phyloP scores from a whole-genome alignment of 106 monocot species.

The Dioscorea zingiberensis region DNA sequence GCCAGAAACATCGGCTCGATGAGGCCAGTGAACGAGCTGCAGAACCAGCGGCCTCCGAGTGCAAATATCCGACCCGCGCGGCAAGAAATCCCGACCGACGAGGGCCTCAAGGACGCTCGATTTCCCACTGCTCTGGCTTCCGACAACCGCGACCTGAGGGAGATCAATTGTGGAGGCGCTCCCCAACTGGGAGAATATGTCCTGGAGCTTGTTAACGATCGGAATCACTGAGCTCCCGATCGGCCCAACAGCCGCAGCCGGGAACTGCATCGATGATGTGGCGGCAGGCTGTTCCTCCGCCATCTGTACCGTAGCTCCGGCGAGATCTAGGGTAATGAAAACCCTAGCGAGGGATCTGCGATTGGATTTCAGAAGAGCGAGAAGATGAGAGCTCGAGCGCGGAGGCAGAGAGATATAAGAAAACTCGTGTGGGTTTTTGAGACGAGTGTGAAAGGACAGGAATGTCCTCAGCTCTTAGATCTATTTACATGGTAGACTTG shows the following conservation, averaged over 20 bases:
- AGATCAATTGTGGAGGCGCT: slow-evolving; percentile 76
- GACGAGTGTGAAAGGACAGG: too few relatives aligned
- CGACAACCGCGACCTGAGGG: slow-evolving; percentile 88
- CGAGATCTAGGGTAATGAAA: too few relatives aligned
- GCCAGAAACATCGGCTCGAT: slow-evolving; percentile 14
- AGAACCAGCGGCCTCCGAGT: slow-evolving; percentile 71
- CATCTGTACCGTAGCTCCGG: too few relatives aligned
- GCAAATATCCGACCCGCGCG: slow-evolving; percentile 71
- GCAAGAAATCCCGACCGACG: slow-evolving; percentile 69
- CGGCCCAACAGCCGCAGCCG: slow-evolving; percentile 23
- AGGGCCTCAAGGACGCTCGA: slow-evolving; percentile 85
- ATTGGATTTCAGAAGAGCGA: too few relatives aligned
- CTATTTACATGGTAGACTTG: too few relatives aligned
- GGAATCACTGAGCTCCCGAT: slow-evolving; percentile 75
- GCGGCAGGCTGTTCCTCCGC: too few relatives aligned
- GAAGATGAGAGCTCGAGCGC: too few relatives aligned
- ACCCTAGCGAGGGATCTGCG: too few relatives aligned
- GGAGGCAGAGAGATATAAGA: too few relatives aligned
- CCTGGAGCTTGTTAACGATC: slow-evolving; percentile 86
- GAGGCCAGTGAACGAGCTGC: slow-evolving; percentile 64
- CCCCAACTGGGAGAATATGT: slow-evolving; percentile 80
- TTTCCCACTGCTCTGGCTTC: slow-evolving; percentile 89
- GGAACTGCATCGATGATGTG: too few relatives aligned
- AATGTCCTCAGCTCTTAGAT: too few relatives aligned
- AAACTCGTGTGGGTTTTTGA: too few relatives aligned